Base-by-base conservation (phyloP, 768 basidiomycete species). In the Panaeolus cyanescens region DNA sequence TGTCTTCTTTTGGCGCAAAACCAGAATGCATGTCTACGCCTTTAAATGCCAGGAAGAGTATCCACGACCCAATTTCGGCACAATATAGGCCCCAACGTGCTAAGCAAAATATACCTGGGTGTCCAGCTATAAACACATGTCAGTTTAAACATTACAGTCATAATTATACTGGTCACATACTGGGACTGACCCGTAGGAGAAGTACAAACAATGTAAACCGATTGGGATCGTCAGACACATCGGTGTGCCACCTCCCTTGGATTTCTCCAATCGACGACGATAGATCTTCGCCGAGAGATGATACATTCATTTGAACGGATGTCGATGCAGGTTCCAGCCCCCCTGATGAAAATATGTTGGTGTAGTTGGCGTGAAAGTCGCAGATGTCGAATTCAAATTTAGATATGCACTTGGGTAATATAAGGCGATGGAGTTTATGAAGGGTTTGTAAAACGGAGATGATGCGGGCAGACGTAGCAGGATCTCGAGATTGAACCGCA, bases 271-370 rank as follows among this genome's bases (percentile, higher is more conserved):
- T 54, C 28, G 2, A 1, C 8, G 31, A 5, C 19, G 31, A 53
- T 10, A 60, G 28, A 6, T 8, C 10, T 20, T 56, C 50, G 32
- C 59, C 54, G 3, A 60, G 15, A 54, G 59, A 60, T 0, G 59
- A 60, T 2, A 5, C 34, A 17, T 60, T 60, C 15, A 60, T 17
- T 39, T 60, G 59, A 13, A 60, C 15, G 22, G 54, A 31, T 5
- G 54, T 20, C 5, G 42, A 34, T 2, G n/a, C 30, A 4, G 45
- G 30, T 2, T 33, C 30, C 7, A 54, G 55, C 1, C 32, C 4
- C 22, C 55, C 55, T 15, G 36, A 20, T 19, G 22, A 55, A 19
- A 17, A 31, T 31, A 31, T 32, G 15, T 56, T 56, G 32, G 32
- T 56, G 32, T 31, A 31, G 6, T 4, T 19, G 36, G 13, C 19